Evolutionary conservation across 179 eudicot genomes (phyloP).

Genomic region (Corrigiola litoralis): DNA sequence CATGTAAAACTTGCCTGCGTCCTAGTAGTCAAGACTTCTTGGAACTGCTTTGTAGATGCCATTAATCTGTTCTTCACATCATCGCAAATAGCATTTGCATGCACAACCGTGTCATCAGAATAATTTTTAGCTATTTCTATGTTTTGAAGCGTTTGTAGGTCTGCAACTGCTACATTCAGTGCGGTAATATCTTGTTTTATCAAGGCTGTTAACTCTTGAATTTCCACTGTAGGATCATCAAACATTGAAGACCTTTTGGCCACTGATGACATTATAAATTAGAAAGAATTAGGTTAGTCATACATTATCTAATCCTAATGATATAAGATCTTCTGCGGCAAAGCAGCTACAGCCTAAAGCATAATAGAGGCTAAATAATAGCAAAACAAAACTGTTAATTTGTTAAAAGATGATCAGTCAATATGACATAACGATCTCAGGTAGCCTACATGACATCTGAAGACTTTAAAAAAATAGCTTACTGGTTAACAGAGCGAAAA

Average conservation of each 20-base stretch:
- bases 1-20: conserved; percentile 45
- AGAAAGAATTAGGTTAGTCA: not conserved
- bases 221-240: conserved; percentile 79
- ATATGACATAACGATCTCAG: too few species aligned
- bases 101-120: conserved; percentile 64
- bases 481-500: too few species aligned
- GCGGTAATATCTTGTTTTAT: conserved; percentile 72
- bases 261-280: conserved; percentile 36
- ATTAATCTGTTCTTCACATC: conserved; percentile 79
- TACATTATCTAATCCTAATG: not conserved
- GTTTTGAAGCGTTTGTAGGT: conserved; percentile 64
- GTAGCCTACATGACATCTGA: too few species aligned
- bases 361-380: not conserved
- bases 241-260: conserved; percentile 78
- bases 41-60: conserved; percentile 77
- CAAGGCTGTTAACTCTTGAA: conserved; percentile 64
- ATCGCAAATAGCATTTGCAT: conserved; percentile 71
- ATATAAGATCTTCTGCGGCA: not conserved
- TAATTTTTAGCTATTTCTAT: conserved; percentile 49
- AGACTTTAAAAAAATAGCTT: too few species aligned
- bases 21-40: conserved; percentile 77
- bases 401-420: not conserved
- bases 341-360: not conserved
- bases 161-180: conserved; percentile 65
- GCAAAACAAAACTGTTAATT: not conserved